phyloP scores from a whole-genome alignment of 257 asterid species.

The Perilla frutescens region DNA sequence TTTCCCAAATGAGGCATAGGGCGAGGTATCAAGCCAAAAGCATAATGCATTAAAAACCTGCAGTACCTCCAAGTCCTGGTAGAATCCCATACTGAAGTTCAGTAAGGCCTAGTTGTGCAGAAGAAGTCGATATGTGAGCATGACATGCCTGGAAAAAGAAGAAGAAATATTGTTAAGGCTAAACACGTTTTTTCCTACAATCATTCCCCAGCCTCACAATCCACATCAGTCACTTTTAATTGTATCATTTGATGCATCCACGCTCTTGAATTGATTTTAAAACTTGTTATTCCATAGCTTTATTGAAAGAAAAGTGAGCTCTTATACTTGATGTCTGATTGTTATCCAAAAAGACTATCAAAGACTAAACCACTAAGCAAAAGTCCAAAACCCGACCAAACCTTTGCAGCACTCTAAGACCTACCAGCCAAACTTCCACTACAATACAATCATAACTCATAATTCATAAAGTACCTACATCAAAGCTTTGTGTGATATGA shows the following conservation, averaged over 20 bases:
- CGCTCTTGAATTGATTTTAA: constrained; percentile 16
- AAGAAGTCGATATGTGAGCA: constrained; percentile 62
- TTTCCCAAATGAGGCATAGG: neutral
- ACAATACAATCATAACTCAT: neutral
- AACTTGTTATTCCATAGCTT: neutral
- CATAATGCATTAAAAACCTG: neutral
- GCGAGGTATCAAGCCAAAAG: neutral
- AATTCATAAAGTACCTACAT: neutral
- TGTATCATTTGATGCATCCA: constrained; percentile 13
- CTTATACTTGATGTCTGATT: neutral
- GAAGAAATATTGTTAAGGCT: neutral
- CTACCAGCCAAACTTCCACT: neutral
- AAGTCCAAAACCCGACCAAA: neutral
- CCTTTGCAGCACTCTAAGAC: neutral
- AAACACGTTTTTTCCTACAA: neutral
- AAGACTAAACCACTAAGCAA: constrained; percentile 6
- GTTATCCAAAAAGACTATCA: neutral
- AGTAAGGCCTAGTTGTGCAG: constrained; percentile 60
- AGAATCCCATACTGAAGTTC: constrained; percentile 62
- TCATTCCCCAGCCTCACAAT: constrained; percentile 10
- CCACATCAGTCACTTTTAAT: neutral
- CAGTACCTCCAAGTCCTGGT: constrained; percentile 69
- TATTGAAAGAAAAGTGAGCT: neutral
- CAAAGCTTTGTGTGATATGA: neutral
- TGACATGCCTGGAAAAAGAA: constrained; percentile 55